These are phyloP conservation scores for Salvia splendens DNA, from an alignment of 257 asterid genomes.

Conservation along the genomic window DNA sequence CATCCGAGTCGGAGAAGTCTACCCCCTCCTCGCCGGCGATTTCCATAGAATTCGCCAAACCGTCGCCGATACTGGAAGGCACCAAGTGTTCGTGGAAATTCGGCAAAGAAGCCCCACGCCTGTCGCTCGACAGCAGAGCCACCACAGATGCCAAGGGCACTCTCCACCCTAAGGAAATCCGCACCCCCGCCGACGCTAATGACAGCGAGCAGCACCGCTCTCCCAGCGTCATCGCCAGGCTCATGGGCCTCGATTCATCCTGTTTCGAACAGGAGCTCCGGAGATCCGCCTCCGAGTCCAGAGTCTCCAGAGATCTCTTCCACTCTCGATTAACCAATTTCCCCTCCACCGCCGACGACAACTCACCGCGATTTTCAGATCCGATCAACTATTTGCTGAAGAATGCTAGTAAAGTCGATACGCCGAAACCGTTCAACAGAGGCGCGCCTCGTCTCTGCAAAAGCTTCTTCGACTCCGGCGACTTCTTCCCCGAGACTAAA, in stretches of 20 bases:
- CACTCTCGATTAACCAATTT: slow-evolving; percentile 48
- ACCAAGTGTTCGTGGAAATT: slow-evolving; percentile 72
- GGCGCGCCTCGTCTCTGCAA: slow-evolving; percentile 58
- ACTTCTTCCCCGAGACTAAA: slow-evolving; percentile 79
- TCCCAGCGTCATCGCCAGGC: slow-evolving; percentile 82
- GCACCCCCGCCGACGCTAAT: slow-evolving; percentile 44
- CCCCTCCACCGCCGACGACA: slow-evolving; percentile 33
- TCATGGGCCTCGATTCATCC: slow-evolving; percentile 76
- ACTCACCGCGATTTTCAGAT: slow-evolving; percentile 38
- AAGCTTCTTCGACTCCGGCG: slow-evolving; percentile 71
- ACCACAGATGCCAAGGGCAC: slow-evolving; percentile 83
- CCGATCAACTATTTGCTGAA: slow-evolving; percentile 37
- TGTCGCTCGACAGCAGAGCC: slow-evolving; percentile 91
- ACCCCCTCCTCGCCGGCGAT: slow-evolving; percentile 46
- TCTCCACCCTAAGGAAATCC: slow-evolving; percentile 75
- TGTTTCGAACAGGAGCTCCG: slow-evolving; percentile 59
- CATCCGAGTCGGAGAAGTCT: slow-evolving; percentile 58
- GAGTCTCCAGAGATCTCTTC: slow-evolving; percentile 75
- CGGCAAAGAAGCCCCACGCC: slow-evolving; percentile 79
- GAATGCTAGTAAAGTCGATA: slow-evolving; percentile 35
- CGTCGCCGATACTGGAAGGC: slow-evolving; percentile 45
- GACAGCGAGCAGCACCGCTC: slow-evolving; percentile 59
- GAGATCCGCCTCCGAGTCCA: slow-evolving; percentile 90
- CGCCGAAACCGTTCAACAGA: slow-evolving; percentile 42
- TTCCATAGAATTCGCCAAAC: slow-evolving; percentile 8